Base-by-base conservation (phyloP, 2,329 filamentous ascomycete genomes). In the Exutisphaerella laricina region DNA sequence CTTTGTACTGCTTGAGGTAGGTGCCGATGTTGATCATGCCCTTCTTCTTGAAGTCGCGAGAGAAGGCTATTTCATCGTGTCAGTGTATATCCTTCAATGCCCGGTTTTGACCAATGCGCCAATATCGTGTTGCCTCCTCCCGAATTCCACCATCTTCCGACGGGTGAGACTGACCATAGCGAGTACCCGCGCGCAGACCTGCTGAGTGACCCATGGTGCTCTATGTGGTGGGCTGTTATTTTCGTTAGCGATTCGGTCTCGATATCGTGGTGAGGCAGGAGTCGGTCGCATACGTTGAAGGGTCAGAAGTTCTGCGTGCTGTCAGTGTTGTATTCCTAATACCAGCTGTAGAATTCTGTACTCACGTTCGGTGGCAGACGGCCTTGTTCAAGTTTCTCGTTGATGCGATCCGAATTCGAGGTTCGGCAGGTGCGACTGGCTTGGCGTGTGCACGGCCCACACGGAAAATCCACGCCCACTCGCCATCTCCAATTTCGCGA, bases 1-100 rank as follows among this genome's bases (percentile, higher is more conserved):
- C 92, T 82, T 84, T 88, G 85, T 94, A 97, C 69, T 86, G 80
- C 72, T 82, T 83, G 66, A 98, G 78, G 80, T 97, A 98, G 69
- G 90, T 97, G 63, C 84, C 88, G 67, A 97, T 78, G 65, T 79
- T 75, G 76, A 98, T 96, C 78, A 83, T 82, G 70, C 92, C 92
- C 79, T 89, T 88, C 78, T 95, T 77, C 75, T 92, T 88, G 80
- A 94, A 96, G 69, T 83, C 78, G 66, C 90, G 82, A 70, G 84
- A 86, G 82, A 96, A 98, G 75, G 88, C 60, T 63, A 54, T 51
- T 30, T 18, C 36, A 26, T 16, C 17, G 46, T 39, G 50, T 58
- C 43, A 61, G 52, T 43, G 37, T 14, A 10, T 48, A 38, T 48
- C 37, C 38, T 32, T 16, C 21, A 16, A 38, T 41, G 39, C 29